These are phyloP conservation scores for Vitis hybrid DNA, from an alignment of 177 flowering plant species.

Conservation along the genomic window DNA sequence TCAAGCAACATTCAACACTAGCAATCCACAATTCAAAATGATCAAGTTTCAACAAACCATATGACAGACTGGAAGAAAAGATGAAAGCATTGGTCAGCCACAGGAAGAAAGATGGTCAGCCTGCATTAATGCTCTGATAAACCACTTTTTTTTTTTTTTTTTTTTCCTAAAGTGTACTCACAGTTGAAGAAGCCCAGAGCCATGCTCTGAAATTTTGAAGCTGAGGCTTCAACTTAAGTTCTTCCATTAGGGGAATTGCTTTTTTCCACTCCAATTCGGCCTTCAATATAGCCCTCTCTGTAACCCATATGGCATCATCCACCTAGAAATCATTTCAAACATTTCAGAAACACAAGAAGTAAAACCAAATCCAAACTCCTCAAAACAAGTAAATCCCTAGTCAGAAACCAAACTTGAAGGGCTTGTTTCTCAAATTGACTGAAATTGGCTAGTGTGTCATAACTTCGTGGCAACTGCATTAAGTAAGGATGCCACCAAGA, in stretches of 20 bases:
- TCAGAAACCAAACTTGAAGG: slow-evolving; percentile 63
- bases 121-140: not conserved
- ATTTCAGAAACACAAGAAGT: not conserved
- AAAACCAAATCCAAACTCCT: slow-evolving; percentile 13
- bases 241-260: slow-evolving; percentile 52
- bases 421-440: slow-evolving; percentile 64
- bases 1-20: too few species aligned
- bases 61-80: too few species aligned
- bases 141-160: too few species aligned
- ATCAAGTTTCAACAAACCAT: too few species aligned
- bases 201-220: slow-evolving; percentile 65
- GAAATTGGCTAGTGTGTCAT: slow-evolving; percentile 59
- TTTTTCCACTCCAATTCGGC: slow-evolving; percentile 72
- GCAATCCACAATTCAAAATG: too few species aligned
- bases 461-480: slow-evolving; percentile 63
- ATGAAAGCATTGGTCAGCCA: too few species aligned
- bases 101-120: too few species aligned
- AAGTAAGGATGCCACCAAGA: slow-evolving; percentile 83
- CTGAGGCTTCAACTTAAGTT: slow-evolving; percentile 57
- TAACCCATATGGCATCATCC: slow-evolving; percentile 80
- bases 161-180: slow-evolving; percentile 29
- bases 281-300: slow-evolving; percentile 65
- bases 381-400: slow-evolving; percentile 1
- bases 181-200: slow-evolving; percentile 96
- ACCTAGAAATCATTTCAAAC: slow-evolving; percentile 45